A percentile compares a stretch with the other conserved stretches of the same genome.
Evolutionary conservation across 1,284 basidiomycete species (phyloP).

Genomic region (Trichosporon inkin): DNA sequence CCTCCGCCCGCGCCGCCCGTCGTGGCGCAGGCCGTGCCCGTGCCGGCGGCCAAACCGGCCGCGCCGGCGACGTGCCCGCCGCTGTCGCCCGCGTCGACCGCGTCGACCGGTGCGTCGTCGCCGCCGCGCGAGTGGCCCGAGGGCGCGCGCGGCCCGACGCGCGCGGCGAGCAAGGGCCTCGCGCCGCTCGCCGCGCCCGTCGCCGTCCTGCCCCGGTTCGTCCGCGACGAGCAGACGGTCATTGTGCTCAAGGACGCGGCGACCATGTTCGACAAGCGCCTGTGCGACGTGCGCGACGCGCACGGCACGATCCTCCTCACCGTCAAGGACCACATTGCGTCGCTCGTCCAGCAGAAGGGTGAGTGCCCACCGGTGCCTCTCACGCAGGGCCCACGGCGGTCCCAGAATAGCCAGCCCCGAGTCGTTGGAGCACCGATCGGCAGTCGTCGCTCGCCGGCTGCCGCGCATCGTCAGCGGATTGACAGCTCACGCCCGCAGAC

Average conservation of each 20-base stretch:
- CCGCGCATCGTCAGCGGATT: no score
- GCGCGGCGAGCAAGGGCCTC: not conserved
- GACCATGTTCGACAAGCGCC: conserved; percentile 1
- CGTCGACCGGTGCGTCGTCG: not conserved
- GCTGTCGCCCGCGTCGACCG: not conserved
- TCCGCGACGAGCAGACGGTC: conserved; percentile 1
- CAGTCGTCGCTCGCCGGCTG: no score
- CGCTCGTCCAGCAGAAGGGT: conserved; percentile 5
- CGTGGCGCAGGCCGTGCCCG: not conserved
- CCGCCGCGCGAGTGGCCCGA: not conserved
- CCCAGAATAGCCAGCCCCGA: not conserved
- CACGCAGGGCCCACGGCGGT: no score
- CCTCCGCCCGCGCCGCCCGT: not conserved
- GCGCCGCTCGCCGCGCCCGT: not conserved
- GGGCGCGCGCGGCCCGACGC: not conserved
- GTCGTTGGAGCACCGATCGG: no score
- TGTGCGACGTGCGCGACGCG: conserved; percentile 2
- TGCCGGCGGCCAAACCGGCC: not conserved
- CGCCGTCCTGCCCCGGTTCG: not conserved
- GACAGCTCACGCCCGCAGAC: not conserved
- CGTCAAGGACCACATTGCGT: not conserved
- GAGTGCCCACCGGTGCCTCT: no score
- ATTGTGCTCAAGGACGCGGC: not conserved
- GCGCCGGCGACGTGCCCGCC: not conserved
- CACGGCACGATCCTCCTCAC: not conserved